These are phyloP conservation scores for Claviceps humidiphila DNA, from an alignment of 2,329 filamentous ascomycete species.

Conservation along the genomic window DNA sequence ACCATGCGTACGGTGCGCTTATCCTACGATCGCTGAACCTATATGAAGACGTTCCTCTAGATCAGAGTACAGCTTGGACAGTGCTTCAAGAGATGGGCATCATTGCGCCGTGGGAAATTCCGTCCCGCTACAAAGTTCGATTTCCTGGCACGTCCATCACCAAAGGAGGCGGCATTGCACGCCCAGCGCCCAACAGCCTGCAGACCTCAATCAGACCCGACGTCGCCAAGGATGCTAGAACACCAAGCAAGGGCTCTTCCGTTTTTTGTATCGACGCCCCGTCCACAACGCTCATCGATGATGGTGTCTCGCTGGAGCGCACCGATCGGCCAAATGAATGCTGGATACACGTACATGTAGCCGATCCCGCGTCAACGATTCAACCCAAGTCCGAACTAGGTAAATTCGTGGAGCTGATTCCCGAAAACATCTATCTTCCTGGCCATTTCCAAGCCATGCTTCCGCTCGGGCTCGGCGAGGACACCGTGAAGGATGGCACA, in stretches of 20 bases:
- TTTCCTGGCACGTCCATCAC: constrained; percentile 35
- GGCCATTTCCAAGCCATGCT: constrained; percentile 48
- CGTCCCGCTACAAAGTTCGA: constrained; percentile 45
- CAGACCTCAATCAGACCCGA: constrained; percentile 28
- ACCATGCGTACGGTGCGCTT: constrained; percentile 49
- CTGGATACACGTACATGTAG: constrained; percentile 69
- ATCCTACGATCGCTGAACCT: constrained; percentile 48
- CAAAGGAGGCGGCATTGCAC: constrained; percentile 28
- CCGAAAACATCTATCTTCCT: constrained; percentile 46
- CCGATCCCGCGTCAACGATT: constrained; percentile 64
- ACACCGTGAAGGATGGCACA: constrained; percentile 16
- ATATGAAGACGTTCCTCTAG: constrained; percentile 35
- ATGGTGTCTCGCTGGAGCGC: constrained; percentile 59
- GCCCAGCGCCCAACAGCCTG: constrained; percentile 18
- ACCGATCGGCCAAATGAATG: constrained; percentile 39
- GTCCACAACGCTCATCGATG: constrained; percentile 59
- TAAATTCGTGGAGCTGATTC: constrained; percentile 46
- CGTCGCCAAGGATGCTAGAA: constrained; percentile 35
- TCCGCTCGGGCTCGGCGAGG: constrained; percentile 21
- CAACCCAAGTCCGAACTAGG: constrained; percentile 42
- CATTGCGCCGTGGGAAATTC: constrained; percentile 57
- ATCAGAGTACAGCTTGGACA: constrained; percentile 38
- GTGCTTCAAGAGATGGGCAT: constrained; percentile 68
- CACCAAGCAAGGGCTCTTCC: constrained; percentile 42
- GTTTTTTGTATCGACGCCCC: constrained; percentile 63